Base-by-base conservation (phyloP, 768 basidiomycete genomes). In the Tylopilus sp. region DNA sequence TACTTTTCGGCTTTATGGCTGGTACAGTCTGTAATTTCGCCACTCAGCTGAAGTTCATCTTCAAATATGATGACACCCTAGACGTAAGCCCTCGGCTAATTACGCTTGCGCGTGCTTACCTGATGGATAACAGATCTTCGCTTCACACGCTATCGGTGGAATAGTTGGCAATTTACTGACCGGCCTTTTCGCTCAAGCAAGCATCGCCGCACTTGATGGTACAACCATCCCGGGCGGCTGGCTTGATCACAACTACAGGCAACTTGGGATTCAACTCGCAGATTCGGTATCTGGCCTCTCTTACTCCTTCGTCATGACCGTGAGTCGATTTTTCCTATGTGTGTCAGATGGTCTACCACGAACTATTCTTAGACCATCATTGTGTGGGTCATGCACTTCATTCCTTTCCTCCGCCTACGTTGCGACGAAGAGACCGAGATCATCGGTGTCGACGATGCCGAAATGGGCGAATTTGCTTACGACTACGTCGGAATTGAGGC, bases 1-100 rank as follows among this genome's bases (percentile, higher is more conserved):
- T 96, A 6, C 76, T 86, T 1, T 95, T 92, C 65, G 96, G 96
- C 36, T 78, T 95, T 58, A 74, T 91, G 63, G 89, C 86, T 0
- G 90, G 90, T 17, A 88, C 86, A 0, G 59, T 85, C 3, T 97
- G 92, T 76, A 98, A 98, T 72, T 92, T 92, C 69, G 90, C 92
- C n/a, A 98, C 96, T 4, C 87, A 96, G 62, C 80, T 98, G 66
- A 98, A 98, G 74, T 92, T 89, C 68, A 45, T 89, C 26, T 74
- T 84, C 58, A 76, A 77, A 28, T 90, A 84, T 60, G 90, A 92
- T 55, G 90, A 92, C 65, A 79, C 87, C 14, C 81, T 92, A 17
- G 90, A 92, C 78, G 86, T 88, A 47, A 45, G 84, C 56, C 7
- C 31, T 52, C 6, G 1, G 26, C 1, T n/a, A 36, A 58, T 45